Percentiles rank a stretch among this genome's conserved stretches.
phyloP scores from a whole-genome alignment of 257 asterid genomes.

The Penstemon newberryi region DNA sequence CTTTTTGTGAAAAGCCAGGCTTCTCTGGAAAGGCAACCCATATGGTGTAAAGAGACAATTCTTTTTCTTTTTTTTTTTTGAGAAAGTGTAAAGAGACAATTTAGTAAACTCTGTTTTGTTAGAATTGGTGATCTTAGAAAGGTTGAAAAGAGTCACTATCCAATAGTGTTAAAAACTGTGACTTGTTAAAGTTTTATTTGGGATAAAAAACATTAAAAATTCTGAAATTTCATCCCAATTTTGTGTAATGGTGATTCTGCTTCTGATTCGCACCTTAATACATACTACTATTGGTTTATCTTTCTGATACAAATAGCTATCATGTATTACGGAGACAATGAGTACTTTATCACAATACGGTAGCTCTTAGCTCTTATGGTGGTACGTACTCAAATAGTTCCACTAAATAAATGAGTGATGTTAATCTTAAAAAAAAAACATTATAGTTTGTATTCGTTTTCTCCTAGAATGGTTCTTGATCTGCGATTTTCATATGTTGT shows the following conservation, averaged over 20 bases:
- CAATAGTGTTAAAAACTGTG: not conserved
- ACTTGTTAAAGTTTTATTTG: not conserved
- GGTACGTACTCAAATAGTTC: not conserved
- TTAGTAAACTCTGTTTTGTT: not conserved
- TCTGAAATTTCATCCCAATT: not conserved
- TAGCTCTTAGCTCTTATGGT: not conserved
- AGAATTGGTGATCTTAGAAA: not conserved
- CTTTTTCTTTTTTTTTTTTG: too few species aligned
- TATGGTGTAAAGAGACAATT: too few species aligned
- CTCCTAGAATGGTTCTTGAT: not conserved
- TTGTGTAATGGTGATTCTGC: not conserved
- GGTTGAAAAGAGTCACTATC: too few species aligned
- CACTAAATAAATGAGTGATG: not conserved
- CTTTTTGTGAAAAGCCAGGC: too few species aligned
- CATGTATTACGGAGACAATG: too few species aligned
- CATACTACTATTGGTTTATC: too few species aligned
- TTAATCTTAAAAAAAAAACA: not conserved
- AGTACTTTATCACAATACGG: too few species aligned
- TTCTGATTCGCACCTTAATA: not conserved
- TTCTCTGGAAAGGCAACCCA: too few species aligned
- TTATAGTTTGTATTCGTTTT: not conserved
- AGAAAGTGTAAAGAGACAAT: not conserved
- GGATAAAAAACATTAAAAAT: not conserved
- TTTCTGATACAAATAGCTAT: too few species aligned
- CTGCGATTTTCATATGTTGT: constrained; percentile 6